Base-by-base conservation (phyloP, 139 green algal species). In the Chlamydomonas sp. region DNA sequence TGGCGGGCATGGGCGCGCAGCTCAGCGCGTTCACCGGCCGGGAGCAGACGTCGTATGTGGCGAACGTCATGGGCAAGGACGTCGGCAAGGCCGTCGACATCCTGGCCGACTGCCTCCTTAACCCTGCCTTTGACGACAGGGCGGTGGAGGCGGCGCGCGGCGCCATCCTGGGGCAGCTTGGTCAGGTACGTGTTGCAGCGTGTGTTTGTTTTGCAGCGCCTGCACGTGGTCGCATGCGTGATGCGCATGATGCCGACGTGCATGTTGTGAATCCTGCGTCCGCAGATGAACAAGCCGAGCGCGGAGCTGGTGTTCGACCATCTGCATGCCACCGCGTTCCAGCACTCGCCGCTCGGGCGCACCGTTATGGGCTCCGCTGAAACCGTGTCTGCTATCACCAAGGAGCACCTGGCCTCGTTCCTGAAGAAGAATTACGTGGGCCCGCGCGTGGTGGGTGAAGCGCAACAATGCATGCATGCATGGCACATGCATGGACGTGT, bases 291-390 rank as follows among this genome's bases (percentile, higher is more conserved):
- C 43, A 54, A 54, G 16, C 16, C 13, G 16, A 26, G 16, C 43
- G 20, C 43, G 16, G 16, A 54, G 43, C 43, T 54, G 43, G 76
- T 99, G 33, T 97, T 98, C 75, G 95, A 99, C 83, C 95, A 99
- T 77, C 85, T 99, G 70, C 95, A 99, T 72, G 94, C 95, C 34
- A 99, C 95, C 35, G 94, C 95, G 1, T 99, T 98, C 84, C 95
- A 99, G 87, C 77, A 90, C 82, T 96, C 70, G 43, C 90, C 91
- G 2, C 81, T 98, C 66, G 94, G 94, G 5, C 83, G 88, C 71
- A 97, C 95, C 39, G 98, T 99, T 74, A 81, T 99, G 69, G 95
- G 95, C 2, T 86, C 93, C 35, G 87, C 87, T 20, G 84, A 92
- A 33, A 98, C 98, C 85, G 90, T 99, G 35, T 70, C 81, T 22